Evolutionary conservation across 2,329 filamentous ascomycete genomes (phyloP), one percentile per base, ranked within the genome.

Genomic region (Colletotrichum gigasporum): DNA sequence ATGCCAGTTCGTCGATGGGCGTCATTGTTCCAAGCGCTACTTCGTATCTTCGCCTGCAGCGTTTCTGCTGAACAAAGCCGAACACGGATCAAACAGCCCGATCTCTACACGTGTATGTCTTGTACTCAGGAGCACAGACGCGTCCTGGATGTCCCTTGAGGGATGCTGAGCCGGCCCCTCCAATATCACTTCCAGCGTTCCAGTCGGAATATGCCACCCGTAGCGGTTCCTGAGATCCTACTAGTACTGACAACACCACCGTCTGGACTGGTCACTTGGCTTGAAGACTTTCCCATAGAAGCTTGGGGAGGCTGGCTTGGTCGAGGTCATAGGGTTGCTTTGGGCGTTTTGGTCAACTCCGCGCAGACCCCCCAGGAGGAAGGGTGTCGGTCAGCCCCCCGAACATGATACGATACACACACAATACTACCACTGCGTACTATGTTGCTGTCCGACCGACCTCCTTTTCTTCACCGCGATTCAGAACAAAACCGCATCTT

Each of bases 121-220:
- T 24, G 20, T 26, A 35, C 28, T n/a, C n/a, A 37, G 28, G 42
- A 57, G 59, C 60, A 63, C 54, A 58, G 47, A 60, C 39, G 30
- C 16, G 34, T 30, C 26, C 24, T 41, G 30, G 47, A 16, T 39
- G 42, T 44, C 39, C 32, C 34, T 34, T 35, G 41, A 41, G 55
- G 5, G 34, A 12, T 47, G 22, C 39, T 59, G 11, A 32, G 47
- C 26, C 39, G 9, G 8, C 20, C 22, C 48, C 48, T 50, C 35
- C 14, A 35, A 54, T 60, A 32, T 30, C 18, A 39, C 26, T 35
- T 28, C 14, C 22, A 32, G 32, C 47, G 30, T 64, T n/a, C 5
- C 39, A 37, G 55, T 42, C 32, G 34, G 39, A 22, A 37, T 22
- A n/a, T 42, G 28, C 37, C 35, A n/a, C 28, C 14, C 3, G 32